phyloP scores from a whole-genome alignment of 225 moss, liverwort and hornwort species.

The Straminergon stramineum region DNA sequence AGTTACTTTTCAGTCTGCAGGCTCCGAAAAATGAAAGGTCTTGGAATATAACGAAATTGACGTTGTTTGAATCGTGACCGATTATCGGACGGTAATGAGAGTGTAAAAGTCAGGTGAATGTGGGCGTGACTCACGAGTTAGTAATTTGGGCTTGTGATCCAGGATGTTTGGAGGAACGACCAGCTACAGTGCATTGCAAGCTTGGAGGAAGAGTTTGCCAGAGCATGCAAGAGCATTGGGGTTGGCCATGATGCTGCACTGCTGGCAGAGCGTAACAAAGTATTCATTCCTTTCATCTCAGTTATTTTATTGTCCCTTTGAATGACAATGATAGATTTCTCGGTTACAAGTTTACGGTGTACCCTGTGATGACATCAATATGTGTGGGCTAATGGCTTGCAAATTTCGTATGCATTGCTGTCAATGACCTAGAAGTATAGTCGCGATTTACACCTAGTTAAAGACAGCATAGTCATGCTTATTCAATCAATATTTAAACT shows the following conservation, averaged over 20 bases:
- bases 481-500: neutral
- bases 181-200: conserved; percentile 43
- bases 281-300: neutral
- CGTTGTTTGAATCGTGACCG: neutral
- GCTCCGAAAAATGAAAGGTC: neutral
- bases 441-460: neutral
- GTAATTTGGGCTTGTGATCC: neutral
- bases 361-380: neutral
- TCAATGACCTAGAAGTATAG: neutral
- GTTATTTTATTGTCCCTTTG: neutral
- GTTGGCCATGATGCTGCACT: conserved; percentile 56
- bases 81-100: neutral
- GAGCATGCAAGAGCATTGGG: conserved; percentile 54
- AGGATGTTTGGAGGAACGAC: conserved; percentile 79
- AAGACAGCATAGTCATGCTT: neutral
- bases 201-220: conserved; percentile 44
- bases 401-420: neutral
- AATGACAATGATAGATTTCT: neutral
- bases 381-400: neutral
- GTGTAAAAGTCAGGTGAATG: neutral
- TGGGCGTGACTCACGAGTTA: neutral
- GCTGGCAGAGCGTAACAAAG: conserved; percentile 33
- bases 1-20: neutral
- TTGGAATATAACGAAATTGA: neutral
- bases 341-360: neutral